phyloP scores from a whole-genome alignment of 2,329 filamentous ascomycete species.

The Diaporthe sp. region DNA sequence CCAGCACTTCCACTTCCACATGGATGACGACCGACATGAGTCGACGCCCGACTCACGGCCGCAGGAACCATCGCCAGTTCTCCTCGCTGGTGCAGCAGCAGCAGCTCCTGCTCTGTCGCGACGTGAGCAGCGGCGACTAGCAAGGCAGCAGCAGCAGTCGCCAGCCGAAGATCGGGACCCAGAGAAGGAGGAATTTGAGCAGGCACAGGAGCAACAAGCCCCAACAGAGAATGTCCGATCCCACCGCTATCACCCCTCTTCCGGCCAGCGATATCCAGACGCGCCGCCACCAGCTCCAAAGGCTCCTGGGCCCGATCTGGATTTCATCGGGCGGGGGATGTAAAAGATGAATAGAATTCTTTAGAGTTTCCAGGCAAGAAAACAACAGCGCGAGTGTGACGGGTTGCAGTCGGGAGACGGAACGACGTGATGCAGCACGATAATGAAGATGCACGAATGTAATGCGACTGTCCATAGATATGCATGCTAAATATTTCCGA shows the following conservation, averaged over 20 bases:
- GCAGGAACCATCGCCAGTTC: constrained; percentile 1
- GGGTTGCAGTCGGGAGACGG: constrained; percentile 6
- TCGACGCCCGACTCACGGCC: background rate
- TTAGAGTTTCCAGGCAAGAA: background rate
- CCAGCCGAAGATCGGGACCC: constrained; percentile 21
- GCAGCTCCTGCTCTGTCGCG: constrained; percentile 20
- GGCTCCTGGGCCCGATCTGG: constrained; percentile 25
- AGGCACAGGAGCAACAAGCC: constrained; percentile 36
- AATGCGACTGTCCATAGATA: constrained; percentile 4
- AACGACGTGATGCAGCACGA: background rate
- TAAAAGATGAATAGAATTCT: background rate
- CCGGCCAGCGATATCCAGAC: constrained; percentile 34
- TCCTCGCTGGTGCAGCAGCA: background rate
- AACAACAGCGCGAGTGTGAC: background rate
- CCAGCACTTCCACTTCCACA: constrained; percentile 36
- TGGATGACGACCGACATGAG: constrained; percentile 8
- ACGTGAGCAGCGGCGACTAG: constrained; percentile 32
- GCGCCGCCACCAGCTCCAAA: constrained; percentile 25
- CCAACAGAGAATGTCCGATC: background rate
- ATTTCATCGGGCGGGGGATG: constrained; percentile 39
- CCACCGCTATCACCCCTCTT: constrained; percentile 39
- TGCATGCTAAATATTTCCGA: constrained; percentile 9
- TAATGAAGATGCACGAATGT: background rate
- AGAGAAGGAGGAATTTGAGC: constrained; percentile 35
- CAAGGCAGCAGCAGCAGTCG: background rate